Percentiles rank a stretch among this genome's conserved stretches.
Evolutionary conservation across 345 rosid species (phyloP).

Genomic region (Populus deltoides): DNA sequence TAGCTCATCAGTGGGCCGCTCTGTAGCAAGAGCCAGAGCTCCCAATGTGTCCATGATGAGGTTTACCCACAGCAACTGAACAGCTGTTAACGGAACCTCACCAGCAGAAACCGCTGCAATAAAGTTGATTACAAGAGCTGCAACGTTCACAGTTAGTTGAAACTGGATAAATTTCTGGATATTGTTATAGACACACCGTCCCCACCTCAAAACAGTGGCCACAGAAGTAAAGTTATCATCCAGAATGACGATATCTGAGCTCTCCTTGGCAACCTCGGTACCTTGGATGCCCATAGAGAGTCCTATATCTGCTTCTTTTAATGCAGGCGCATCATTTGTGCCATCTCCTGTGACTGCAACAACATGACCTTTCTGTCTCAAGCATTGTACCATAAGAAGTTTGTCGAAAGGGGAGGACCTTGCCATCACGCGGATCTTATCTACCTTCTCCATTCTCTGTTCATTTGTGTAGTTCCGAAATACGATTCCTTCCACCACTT

Average conservation of each 20-base stretch:
- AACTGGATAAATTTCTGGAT: constrained; percentile 32
- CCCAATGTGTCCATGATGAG: constrained; percentile 31
- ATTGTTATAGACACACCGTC: constrained; percentile 27
- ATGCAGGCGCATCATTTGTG: constrained; percentile 31
- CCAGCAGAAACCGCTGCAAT: constrained; percentile 29
- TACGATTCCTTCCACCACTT: constrained; percentile 25
- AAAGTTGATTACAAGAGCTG: constrained; percentile 32
- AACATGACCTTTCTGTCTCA: constrained; percentile 24
- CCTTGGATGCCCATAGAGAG: constrained; percentile 34
- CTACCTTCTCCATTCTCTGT: constrained; percentile 20
- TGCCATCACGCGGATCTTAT: constrained; percentile 29
- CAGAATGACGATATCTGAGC: constrained; percentile 30
- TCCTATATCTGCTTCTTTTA: constrained; percentile 32
- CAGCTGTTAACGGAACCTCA: constrained; percentile 28
- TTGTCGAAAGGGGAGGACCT: constrained; percentile 30
- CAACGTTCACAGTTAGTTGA: constrained; percentile 30
- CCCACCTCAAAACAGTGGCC: constrained; percentile 28
- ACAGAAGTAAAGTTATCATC: constrained; percentile 32
- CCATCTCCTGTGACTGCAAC: constrained; percentile 36
- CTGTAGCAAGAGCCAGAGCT: constrained; percentile 32
- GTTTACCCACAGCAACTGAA: constrained; percentile 30
- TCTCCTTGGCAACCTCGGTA: constrained; percentile 30
- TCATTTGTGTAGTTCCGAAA: constrained; percentile 24
- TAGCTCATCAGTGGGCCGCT: constrained; percentile 25
- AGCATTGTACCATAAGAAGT: constrained; percentile 27